Base-by-base conservation (phyloP, 768 basidiomycete species). In the Chiua virens region DNA sequence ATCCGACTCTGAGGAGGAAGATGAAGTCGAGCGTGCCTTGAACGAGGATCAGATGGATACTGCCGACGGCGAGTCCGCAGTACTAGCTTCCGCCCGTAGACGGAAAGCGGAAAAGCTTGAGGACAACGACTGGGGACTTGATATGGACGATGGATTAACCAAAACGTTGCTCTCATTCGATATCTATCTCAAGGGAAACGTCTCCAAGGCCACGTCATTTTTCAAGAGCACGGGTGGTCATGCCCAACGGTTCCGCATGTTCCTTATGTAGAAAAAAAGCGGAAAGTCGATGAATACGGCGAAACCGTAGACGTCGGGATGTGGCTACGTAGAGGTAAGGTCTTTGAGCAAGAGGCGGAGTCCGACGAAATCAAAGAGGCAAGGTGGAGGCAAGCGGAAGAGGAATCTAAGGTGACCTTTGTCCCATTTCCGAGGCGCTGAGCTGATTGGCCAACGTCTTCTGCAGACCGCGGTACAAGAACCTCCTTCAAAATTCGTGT, bases 141-240 rank as follows among this genome's bases (percentile, higher is more conserved):
- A 91, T 55, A 80, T 80, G 38, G 91, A 92, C 53, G 90, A 93
- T 51, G 82, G 84, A 2, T 62, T 84, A 47, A 83, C 85, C 14
- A 86, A 82, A 59, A 85, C 88, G 36, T 70, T 87, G 47, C 71
- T 95, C 35, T 95, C 92, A 2, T 99, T 90, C 61, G 97, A 99
- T 69, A 97, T 98, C 58, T 98, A 92, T 68, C 79, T 98, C 54
- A 97, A 96, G 68, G 95, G 95, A n/a, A 93, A 96, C 55, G 90
- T 94, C 41, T 86, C 89, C 23, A 88, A 89, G 57, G 77, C 87
- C 22, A 89, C 84, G 1, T 86, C 87, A 3, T 94, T 93, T 73
- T 96, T 94, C 78, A 93, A 92, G 68, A 86, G 75, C 51, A 74
- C 82, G 9, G 83, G 82, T 14, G 76, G 78, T 10, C 85, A 88